A percentile compares a stretch with the other conserved stretches of the same genome.
Conservation (phyloP, 2,329 filamentous ascomycete genomes). For the Beauveria varroae region DNA sequence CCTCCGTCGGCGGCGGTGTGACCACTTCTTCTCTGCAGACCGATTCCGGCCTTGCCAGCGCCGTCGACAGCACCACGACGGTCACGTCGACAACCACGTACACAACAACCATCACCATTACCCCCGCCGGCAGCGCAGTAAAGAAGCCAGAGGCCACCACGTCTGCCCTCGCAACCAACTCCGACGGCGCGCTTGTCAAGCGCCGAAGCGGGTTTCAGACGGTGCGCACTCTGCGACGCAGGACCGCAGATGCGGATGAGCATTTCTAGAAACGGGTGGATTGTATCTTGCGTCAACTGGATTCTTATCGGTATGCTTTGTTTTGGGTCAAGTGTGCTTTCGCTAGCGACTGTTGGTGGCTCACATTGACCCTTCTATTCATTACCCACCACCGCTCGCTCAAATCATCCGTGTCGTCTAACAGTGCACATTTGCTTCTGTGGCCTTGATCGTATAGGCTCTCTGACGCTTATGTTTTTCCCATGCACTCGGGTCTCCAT, state of each 20-base stretch:
- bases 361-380: background rate
- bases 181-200: background rate
- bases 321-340: background rate
- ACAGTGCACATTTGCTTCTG: background rate
- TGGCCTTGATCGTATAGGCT: background rate
- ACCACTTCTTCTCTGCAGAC: background rate
- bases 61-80: background rate
- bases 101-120: background rate
- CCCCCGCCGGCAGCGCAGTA: background rate
- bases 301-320: background rate
- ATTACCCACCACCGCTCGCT: background rate
- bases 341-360: background rate
- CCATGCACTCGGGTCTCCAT: background rate
- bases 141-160: background rate
- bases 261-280: background rate
- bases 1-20: background rate
- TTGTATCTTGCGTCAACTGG: background rate
- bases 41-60: background rate
- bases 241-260: background rate
- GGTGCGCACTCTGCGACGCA: background rate
- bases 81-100: no score
- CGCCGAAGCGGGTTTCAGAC: slow-evolving; percentile 5
- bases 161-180: background rate
- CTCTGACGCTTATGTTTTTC: background rate
- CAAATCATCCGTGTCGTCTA: background rate